phyloP scores from a whole-genome alignment of 2,329 filamentous ascomycete genomes.

The Aspergillus chevalieri region DNA sequence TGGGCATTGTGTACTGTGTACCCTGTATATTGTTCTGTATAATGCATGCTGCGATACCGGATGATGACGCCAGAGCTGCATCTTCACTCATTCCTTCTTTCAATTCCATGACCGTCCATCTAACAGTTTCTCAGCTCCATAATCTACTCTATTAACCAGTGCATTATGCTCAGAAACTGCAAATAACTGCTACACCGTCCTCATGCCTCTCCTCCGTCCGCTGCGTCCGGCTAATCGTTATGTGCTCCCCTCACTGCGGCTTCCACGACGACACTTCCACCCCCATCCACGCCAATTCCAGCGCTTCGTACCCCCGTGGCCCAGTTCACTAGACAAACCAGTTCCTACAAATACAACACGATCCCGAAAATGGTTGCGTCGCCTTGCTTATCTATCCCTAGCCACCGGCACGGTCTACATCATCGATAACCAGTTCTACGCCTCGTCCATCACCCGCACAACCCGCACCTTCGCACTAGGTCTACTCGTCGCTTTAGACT shows the following conservation, averaged over 20 bases:
- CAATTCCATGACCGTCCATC: neutral
- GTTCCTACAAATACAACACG: conserved; percentile 60
- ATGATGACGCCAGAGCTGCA: conserved; percentile 1
- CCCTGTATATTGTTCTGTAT: neutral
- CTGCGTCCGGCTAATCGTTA: neutral
- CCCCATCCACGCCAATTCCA: conserved; percentile 48
- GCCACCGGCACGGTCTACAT: conserved; percentile 59
- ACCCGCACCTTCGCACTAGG: conserved; percentile 75
- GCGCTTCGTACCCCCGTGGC: conserved; percentile 69
- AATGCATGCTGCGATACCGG: neutral
- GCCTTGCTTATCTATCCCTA: conserved; percentile 58
- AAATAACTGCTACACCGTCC: neutral
- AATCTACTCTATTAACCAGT: neutral
- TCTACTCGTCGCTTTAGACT: conserved; percentile 77
- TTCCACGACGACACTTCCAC: conserved; percentile 23
- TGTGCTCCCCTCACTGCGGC: conserved; percentile 7
- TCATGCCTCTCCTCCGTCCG: conserved; percentile 13
- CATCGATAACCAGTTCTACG: conserved; percentile 69
- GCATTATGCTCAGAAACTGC: too few species aligned
- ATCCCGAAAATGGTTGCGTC: conserved; percentile 69
- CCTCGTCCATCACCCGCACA: conserved; percentile 70
- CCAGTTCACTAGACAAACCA: conserved; percentile 69
- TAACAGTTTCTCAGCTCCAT: neutral
- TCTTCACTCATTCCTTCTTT: neutral
- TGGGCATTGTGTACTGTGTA: neutral